Conservation (phyloP, 768 basidiomycete genomes). For the Boletus bicolor region DNA sequence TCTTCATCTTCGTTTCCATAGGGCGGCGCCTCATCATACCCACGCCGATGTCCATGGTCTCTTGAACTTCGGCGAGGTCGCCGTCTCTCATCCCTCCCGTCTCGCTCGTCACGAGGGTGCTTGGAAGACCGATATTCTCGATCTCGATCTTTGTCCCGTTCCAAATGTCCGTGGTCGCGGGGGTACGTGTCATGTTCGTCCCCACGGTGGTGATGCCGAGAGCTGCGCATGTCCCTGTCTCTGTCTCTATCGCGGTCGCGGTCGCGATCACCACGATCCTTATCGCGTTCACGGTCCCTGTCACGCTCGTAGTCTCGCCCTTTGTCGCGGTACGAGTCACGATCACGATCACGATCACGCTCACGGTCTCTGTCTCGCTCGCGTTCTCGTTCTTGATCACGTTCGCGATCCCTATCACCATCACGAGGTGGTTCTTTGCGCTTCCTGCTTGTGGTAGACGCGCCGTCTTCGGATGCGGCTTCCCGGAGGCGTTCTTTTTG, state of each 20-base stretch:
- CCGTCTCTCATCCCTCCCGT: constrained; percentile 49
- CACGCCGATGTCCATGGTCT: constrained; percentile 40
- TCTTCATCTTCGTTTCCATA: constrained; percentile 41
- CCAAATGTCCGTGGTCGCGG: constrained; percentile 33
- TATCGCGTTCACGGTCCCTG: constrained; percentile 40
- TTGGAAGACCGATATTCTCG: constrained; percentile 44
- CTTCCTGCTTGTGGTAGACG: constrained; percentile 72
- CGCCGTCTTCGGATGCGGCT: constrained; percentile 76
- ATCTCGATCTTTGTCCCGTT: constrained; percentile 38
- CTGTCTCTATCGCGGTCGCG: constrained; percentile 43
- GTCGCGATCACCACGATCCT: constrained; percentile 39
- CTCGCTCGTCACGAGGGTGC: constrained; percentile 54
- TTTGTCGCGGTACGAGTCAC: constrained; percentile 29
- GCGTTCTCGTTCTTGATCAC: constrained; percentile 34
- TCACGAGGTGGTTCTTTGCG: constrained; percentile 69
- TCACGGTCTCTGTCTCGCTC: constrained; percentile 30
- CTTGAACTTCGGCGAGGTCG: constrained; percentile 40
- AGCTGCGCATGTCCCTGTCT: constrained; percentile 37
- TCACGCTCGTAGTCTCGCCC: constrained; percentile 39
- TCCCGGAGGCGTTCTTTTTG: constrained; percentile 89
- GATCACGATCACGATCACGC: constrained; percentile 15
- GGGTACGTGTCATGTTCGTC: constrained; percentile 35
- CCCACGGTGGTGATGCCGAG: constrained; percentile 32
- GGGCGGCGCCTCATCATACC: constrained; percentile 48
- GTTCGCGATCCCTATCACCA: constrained; percentile 47